These are phyloP conservation scores for Cyberlindnera maclurae DNA, from an alignment of 805 yeast species.

Conservation along the genomic window DNA sequence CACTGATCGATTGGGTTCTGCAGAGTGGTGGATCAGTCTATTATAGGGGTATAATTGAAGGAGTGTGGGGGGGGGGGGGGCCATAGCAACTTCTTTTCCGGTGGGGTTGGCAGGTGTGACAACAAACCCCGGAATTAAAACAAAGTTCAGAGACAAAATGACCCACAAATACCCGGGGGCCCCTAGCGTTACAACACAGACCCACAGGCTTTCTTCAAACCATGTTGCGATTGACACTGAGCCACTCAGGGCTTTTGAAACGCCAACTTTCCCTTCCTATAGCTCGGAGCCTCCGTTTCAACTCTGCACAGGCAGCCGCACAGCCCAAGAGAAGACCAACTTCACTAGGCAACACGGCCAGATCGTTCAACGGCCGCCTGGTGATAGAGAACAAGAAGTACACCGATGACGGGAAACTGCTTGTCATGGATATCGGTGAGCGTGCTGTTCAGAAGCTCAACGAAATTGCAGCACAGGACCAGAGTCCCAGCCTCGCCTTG, in stretches of 20 bases:
- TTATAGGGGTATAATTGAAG: not conserved
- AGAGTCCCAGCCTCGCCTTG: constrained; percentile 54
- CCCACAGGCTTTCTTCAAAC: too few relatives aligned
- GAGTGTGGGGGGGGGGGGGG: not conserved
- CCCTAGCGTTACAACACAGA: not conserved
- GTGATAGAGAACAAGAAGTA: constrained; percentile 18
- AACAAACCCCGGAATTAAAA: too few relatives aligned
- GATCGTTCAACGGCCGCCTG: constrained; percentile 4
- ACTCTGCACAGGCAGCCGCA: constrained; percentile 4
- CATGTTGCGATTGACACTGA: not conserved
- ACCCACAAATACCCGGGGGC: not conserved
- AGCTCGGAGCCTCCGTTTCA: not conserved
- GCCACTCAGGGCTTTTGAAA: not conserved
- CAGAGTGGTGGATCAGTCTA: not conserved
- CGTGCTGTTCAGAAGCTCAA: constrained; percentile 44
- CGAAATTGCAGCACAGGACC: constrained; percentile 43
- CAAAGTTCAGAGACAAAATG: not conserved
- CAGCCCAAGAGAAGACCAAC: constrained; percentile 9
- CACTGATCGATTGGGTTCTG: not conserved
- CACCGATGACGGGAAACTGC: constrained; percentile 27
- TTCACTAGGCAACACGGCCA: constrained; percentile 9
- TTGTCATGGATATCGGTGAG: constrained; percentile 29
- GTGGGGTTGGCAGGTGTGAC: too few relatives aligned
- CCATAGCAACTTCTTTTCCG: too few relatives aligned
- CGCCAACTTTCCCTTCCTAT: not conserved